Conservation (phyloP, 495 filamentous ascomycete species). For the Daldinia bambusicola region DNA sequence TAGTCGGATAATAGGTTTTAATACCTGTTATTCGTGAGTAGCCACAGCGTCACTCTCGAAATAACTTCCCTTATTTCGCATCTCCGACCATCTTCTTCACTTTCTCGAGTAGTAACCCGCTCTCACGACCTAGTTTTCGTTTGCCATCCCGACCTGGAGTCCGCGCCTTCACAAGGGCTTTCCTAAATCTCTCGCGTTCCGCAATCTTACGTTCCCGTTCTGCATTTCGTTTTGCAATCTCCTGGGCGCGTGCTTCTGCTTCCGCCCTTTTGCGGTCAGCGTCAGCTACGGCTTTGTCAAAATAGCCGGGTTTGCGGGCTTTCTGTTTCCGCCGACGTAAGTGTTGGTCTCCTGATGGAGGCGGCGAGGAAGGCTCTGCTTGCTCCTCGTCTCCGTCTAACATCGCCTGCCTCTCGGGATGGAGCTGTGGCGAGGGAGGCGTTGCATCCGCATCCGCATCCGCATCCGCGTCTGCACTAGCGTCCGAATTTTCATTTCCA, state of each 20-base stretch:
- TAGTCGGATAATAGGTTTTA: not conserved
- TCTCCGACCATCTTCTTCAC: constrained; percentile 75
- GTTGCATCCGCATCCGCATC: constrained; percentile 39
- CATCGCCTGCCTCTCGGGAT: constrained; percentile 78
- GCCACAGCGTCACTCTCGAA: not conserved
- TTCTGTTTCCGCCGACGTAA: constrained; percentile 49
- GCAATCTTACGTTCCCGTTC: constrained; percentile 66
- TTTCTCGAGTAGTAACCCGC: constrained; percentile 81
- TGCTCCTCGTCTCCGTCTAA: constrained; percentile 52
- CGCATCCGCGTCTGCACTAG: constrained; percentile 38
- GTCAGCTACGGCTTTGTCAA: constrained; percentile 76
- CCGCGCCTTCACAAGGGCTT: constrained; percentile 79
- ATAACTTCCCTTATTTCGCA: constrained; percentile 5
- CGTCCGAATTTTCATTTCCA: constrained; percentile 31
- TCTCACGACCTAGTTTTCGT: constrained; percentile 85
- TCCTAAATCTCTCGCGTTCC: constrained; percentile 70
- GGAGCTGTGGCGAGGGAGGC: constrained; percentile 65
- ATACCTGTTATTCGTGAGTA: not conserved
- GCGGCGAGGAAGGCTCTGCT: constrained; percentile 34
- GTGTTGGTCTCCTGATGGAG: constrained; percentile 5
- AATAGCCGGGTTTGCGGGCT: constrained; percentile 72
- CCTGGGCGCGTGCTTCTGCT: constrained; percentile 67
- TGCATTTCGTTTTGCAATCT: constrained; percentile 64
- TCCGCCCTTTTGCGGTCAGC: constrained; percentile 74
- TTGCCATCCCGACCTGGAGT: constrained; percentile 80